Percentiles rank a stretch among this genome's conserved stretches.
Conservation (phyloP, 352 stramenopile species). For the Chrysophaeum taylorii region DNA sequence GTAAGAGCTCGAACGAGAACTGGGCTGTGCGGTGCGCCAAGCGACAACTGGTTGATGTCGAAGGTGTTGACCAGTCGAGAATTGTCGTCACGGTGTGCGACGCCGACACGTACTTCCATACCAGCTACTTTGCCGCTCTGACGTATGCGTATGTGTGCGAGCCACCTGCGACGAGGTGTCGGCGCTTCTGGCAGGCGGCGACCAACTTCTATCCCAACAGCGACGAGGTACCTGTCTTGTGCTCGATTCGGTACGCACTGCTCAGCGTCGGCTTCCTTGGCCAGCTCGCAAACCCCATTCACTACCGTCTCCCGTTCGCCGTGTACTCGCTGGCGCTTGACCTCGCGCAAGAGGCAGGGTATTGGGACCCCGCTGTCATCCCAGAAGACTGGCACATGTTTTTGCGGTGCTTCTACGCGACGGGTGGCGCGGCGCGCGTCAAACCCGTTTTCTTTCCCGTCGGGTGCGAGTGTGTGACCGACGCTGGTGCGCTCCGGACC, state of each 20-base stretch:
- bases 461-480: constrained; percentile 8
- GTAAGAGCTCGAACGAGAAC: constrained; percentile 11
- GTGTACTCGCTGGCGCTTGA: not conserved
- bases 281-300: constrained; percentile 2
- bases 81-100: constrained; percentile 6
- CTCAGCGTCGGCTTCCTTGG: constrained; percentile 1
- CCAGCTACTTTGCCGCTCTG: not conserved
- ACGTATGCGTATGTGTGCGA: not conserved
- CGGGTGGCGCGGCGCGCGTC: not conserved
- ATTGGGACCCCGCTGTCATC: constrained; percentile 9
- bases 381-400: constrained; percentile 17
- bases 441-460: constrained; percentile 2
- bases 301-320: constrained; percentile 4
- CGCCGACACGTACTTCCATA: constrained; percentile 15
- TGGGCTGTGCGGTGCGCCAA: constrained; percentile 12
- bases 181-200: constrained; percentile 1
- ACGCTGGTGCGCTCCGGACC: not conserved
- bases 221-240: constrained; percentile 1
- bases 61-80: not conserved
- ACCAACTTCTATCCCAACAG: constrained; percentile 14
- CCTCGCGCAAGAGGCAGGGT: not conserved
- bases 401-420: constrained; percentile 12
- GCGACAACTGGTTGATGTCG: not conserved
- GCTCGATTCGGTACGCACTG: not conserved
- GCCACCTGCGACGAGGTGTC: not conserved